Evolutionary conservation across 192 early-diverging fungal species (phyloP).

Genomic region (Backusella psychrophila): DNA sequence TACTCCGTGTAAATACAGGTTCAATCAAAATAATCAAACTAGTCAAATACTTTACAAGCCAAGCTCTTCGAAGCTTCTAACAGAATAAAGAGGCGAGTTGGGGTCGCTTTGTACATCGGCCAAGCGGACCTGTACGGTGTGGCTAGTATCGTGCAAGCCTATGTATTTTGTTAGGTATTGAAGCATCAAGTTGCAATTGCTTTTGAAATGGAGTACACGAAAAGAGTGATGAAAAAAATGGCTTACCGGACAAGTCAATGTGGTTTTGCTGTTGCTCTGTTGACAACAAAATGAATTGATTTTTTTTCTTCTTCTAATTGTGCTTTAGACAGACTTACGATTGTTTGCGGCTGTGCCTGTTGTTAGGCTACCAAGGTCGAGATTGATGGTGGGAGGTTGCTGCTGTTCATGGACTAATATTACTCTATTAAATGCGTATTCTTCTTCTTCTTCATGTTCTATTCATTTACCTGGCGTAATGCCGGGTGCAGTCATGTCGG

Average conservation of each 20-base stretch:
- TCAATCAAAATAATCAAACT: background rate
- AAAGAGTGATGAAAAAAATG: background rate
- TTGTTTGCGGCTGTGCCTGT: background rate
- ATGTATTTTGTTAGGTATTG: background rate
- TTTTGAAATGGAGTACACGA: background rate
- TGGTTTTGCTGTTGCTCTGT: background rate
- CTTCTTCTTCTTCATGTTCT: background rate
- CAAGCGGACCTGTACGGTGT: constrained; percentile 42
- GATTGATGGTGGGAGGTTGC: background rate
- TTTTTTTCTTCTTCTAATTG: too few relatives aligned
- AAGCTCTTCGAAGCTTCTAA: constrained; percentile 73
- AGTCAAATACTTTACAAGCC: constrained; percentile 47
- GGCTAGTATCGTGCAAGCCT: constrained; percentile 13
- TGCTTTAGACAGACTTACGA: background rate
- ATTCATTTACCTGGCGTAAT: background rate
- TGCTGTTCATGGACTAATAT: background rate
- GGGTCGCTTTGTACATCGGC: constrained; percentile 61
- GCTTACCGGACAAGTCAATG: background rate
- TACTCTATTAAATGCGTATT: too few relatives aligned
- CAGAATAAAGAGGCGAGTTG: constrained; percentile 72
- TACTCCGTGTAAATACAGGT: background rate
- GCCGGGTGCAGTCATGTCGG: background rate
- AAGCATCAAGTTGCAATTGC: background rate
- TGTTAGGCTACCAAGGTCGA: background rate
- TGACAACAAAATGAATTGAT: background rate